A percentile compares a stretch with the other conserved stretches of the same genome.
Conservation (phyloP, 768 basidiomycete genomes). For the Austroboletus eburneus region DNA sequence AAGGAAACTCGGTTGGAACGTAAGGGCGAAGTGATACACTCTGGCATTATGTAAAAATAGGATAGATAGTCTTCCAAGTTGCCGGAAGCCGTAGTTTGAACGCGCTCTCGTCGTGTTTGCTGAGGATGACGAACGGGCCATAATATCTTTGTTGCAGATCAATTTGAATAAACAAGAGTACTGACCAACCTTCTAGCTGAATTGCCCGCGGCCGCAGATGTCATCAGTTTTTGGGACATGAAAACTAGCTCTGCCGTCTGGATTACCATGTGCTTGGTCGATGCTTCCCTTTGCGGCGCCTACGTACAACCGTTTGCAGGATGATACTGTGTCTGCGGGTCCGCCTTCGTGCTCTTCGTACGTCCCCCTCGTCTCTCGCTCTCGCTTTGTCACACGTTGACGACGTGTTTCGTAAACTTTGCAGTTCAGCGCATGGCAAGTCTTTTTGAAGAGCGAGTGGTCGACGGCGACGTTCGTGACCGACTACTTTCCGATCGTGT, state of each 20-base stretch:
- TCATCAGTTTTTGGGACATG: constrained; percentile 47
- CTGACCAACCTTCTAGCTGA: constrained; percentile 34
- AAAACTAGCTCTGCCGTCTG: constrained; percentile 43
- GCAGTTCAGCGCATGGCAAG: constrained; percentile 38
- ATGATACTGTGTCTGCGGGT: constrained; percentile 33
- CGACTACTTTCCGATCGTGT: constrained; percentile 37
- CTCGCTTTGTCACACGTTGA: too few species aligned
- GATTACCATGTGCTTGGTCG: constrained; percentile 49
- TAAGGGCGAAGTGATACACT: too few species aligned
- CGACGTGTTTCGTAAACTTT: too few species aligned
- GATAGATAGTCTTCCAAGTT: constrained; percentile 23
- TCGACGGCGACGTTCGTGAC: constrained; percentile 37
- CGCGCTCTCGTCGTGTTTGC: constrained; percentile 13
- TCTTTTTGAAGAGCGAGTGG: constrained; percentile 41
- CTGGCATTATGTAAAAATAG: too few species aligned
- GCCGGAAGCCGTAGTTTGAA: constrained; percentile 20
- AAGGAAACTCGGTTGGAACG: too few species aligned
- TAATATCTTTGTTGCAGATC: too few species aligned
- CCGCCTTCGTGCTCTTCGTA: constrained; percentile 34
- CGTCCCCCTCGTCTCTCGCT: constrained; percentile 10
- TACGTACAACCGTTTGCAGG: constrained; percentile 39
- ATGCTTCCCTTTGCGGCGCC: constrained; percentile 45
- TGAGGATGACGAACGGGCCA: too few species aligned
- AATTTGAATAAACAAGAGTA: too few species aligned
- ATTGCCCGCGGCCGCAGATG: constrained; percentile 45